Conservation (phyloP, 441 rosid species). For the Jatropha podagrica region DNA sequence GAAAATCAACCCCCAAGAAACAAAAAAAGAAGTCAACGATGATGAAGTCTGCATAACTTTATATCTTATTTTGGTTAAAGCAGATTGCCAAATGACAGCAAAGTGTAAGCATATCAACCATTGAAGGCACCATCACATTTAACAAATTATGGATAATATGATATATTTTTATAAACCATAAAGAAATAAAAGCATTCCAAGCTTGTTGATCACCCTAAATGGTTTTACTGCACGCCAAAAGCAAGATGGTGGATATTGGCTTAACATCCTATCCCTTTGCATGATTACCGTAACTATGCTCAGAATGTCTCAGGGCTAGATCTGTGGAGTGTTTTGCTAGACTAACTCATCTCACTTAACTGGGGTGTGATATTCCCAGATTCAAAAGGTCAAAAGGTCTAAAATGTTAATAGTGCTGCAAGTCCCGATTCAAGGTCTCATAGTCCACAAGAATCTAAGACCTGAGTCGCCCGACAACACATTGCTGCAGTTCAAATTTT, state of each 20-base stretch:
- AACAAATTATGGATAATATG: background rate
- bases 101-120: background rate
- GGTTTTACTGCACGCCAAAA: background rate
- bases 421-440: background rate
- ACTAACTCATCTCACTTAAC: background rate
- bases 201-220: background rate
- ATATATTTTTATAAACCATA: background rate
- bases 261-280: background rate
- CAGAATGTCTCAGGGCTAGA: background rate
- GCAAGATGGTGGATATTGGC: background rate
- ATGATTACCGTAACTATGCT: background rate
- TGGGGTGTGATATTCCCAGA: background rate
- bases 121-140: background rate
- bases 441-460: background rate
- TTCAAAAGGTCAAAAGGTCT: background rate
- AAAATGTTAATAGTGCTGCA: background rate
- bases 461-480: background rate
- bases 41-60: background rate
- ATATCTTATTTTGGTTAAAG: background rate
- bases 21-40: background rate
- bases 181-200: background rate
- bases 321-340: background rate
- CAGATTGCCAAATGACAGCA: background rate
- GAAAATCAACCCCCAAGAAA: constrained; percentile 17
- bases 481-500: background rate